Evolutionary conservation across 305 asterid species (phyloP).

Genomic region (Striga hermonthica): DNA sequence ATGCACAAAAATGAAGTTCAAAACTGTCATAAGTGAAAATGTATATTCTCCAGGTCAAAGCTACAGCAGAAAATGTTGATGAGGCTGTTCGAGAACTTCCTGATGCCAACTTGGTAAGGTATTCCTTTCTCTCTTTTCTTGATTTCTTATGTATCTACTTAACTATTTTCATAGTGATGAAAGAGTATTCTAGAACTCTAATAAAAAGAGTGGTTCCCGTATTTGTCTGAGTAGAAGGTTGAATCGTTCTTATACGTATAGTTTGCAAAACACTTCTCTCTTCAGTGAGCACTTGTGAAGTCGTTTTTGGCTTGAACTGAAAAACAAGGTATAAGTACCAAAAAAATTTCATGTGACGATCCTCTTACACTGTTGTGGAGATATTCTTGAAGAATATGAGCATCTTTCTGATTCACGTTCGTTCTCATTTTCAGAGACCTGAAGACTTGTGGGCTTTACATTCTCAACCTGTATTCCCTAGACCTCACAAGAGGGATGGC

Average conservation of each 20-base stretch:
- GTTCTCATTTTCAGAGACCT: slow-evolving; percentile 74
- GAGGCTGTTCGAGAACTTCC: slow-evolving; percentile 98
- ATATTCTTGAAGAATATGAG: slow-evolving; percentile 25
- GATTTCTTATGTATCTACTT: slow-evolving; percentile 21
- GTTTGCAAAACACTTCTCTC: neutral
- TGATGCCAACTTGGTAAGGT: slow-evolving; percentile 99
- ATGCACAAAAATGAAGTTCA: slow-evolving; percentile 17
- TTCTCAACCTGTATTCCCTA: slow-evolving; percentile 80
- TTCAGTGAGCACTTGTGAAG: slow-evolving; percentile 12
- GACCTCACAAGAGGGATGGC: slow-evolving; percentile 76
- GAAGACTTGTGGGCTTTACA: slow-evolving; percentile 94
- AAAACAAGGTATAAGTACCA: slow-evolving; percentile 2
- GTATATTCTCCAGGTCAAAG: slow-evolving; percentile 69
- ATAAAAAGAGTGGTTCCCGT: neutral
- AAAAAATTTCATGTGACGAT: neutral
- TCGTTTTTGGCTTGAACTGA: slow-evolving; percentile 11
- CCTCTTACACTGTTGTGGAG: slow-evolving; percentile 20
- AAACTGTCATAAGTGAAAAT: slow-evolving; percentile 8
- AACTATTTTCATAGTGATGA: slow-evolving; percentile 17
- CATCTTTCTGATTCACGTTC: slow-evolving; percentile 34
- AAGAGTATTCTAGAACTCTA: neutral
- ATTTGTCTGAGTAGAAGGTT: neutral
- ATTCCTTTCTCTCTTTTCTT: slow-evolving; percentile 57
- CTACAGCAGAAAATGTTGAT: slow-evolving; percentile 90
- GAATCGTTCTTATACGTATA: neutral